phyloP scores from a whole-genome alignment of 805 yeast species.

The Wickerhamiella domercqiae region DNA sequence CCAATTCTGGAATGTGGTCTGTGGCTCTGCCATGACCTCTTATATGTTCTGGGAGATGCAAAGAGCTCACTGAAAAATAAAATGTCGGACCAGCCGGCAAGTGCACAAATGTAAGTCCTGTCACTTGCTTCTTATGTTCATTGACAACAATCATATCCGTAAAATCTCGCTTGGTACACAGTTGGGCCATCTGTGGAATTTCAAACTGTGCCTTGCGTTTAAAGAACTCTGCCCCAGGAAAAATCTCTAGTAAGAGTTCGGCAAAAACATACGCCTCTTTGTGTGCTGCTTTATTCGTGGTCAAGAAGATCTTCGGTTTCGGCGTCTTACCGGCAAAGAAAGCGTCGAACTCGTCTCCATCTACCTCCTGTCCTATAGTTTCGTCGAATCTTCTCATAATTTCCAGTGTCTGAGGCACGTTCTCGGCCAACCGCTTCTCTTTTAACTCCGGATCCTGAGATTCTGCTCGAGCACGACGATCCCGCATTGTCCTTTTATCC shows the following conservation, averaged over 20 bases:
- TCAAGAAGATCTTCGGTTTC: constrained; percentile 68
- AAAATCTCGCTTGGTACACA: constrained; percentile 67
- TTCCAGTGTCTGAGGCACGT: constrained; percentile 73
- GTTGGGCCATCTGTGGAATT: constrained; percentile 74
- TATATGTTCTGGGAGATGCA: constrained; percentile 58
- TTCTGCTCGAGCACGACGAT: constrained; percentile 80
- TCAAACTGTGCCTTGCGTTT: constrained; percentile 73
- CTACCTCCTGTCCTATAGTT: constrained; percentile 38
- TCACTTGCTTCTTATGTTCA: constrained; percentile 85
- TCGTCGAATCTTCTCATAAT: constrained; percentile 76
- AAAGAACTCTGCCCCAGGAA: constrained; percentile 76
- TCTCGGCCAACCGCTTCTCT: constrained; percentile 61
- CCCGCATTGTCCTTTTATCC: constrained; percentile 59
- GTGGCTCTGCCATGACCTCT: constrained; percentile 85
- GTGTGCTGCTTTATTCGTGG: constrained; percentile 77
- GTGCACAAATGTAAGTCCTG: constrained; percentile 85
- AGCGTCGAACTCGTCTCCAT: constrained; percentile 38
- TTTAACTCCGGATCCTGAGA: constrained; percentile 65
- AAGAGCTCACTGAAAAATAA: constrained; percentile 71
- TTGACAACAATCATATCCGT: constrained; percentile 81
- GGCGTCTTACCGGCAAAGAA: constrained; percentile 40
- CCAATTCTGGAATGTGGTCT: constrained; percentile 78
- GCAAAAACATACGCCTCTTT: constrained; percentile 84
- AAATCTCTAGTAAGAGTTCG: constrained; percentile 62
- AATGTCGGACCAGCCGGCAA: constrained; percentile 92